Percentiles rank a stretch among this genome's conserved stretches.
Conservation (phyloP, 805 yeast genomes). For the Saccharomycopsis sp. region DNA sequence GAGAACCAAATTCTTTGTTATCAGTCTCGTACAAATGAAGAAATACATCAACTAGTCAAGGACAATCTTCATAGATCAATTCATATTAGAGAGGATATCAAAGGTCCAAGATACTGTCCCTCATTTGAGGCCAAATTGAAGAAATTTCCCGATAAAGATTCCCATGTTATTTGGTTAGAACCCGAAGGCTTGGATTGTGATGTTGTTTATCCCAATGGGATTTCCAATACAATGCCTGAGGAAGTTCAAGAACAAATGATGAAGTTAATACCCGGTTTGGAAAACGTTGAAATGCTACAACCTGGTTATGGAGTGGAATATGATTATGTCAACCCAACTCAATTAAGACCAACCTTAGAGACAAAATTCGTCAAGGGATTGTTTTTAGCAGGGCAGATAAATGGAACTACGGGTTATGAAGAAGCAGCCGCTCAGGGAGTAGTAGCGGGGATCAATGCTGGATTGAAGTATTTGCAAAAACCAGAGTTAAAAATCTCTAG, state of each 20-base stretch:
- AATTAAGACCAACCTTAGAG: slow-evolving; percentile 65
- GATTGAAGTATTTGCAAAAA: slow-evolving; percentile 35
- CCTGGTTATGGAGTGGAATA: slow-evolving; percentile 99
- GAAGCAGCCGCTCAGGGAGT: slow-evolving; percentile 98
- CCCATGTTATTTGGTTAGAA: slow-evolving; percentile 88
- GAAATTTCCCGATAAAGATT: slow-evolving; percentile 62
- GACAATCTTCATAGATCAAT: slow-evolving; percentile 71
- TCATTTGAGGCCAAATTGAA: slow-evolving; percentile 85
- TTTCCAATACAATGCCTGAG: slow-evolving; percentile 92
- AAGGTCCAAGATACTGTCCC: slow-evolving; percentile 97
- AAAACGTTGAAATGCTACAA: slow-evolving; percentile 76
- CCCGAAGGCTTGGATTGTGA: slow-evolving; percentile 89
- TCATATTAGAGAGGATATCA: slow-evolving; percentile 87
- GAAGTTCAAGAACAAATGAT: slow-evolving; percentile 76
- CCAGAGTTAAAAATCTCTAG: slow-evolving; percentile 50
- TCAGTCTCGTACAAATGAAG: slow-evolving; percentile 68
- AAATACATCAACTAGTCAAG: slow-evolving; percentile 58
- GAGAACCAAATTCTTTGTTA: slow-evolving; percentile 57
- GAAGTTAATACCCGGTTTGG: slow-evolving; percentile 76
- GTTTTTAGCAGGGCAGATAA: slow-evolving; percentile 91
- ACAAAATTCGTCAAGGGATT: slow-evolving; percentile 72
- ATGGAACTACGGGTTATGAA: slow-evolving; percentile 98
- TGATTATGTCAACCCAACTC: slow-evolving; percentile 92
- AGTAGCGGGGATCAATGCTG: slow-evolving; percentile 94
- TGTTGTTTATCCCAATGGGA: slow-evolving; percentile 93